Conservation (phyloP, 139 green algal species). For the Volvox reticuliferus region DNA sequence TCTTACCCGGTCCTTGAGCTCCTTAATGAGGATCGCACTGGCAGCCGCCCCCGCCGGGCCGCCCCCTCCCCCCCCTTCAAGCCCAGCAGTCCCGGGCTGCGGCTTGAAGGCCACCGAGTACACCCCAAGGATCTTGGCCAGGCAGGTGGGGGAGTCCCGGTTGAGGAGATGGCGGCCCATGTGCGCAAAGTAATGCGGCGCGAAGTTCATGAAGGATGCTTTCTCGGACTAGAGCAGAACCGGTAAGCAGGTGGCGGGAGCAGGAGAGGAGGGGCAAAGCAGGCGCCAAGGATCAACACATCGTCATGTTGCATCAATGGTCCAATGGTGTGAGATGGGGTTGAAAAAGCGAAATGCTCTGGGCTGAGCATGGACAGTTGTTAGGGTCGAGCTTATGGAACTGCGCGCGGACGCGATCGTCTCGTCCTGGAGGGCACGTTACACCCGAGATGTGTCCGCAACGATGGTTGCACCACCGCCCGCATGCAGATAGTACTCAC, state of each 20-base stretch:
- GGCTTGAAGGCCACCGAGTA: slow-evolving; percentile 70
- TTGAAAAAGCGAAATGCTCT: too few relatives aligned
- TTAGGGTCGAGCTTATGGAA: too few relatives aligned
- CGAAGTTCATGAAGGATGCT: slow-evolving; percentile 88
- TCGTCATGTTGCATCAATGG: too few relatives aligned
- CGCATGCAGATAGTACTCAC: neutral
- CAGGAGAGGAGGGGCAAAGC: neutral
- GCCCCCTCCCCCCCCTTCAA: slow-evolving; percentile 27
- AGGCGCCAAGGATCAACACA: too few relatives aligned
- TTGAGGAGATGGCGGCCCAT: slow-evolving; percentile 60
- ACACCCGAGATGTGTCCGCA: too few relatives aligned
- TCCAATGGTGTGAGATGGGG: too few relatives aligned
- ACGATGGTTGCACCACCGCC: too few relatives aligned
- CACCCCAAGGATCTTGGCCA: slow-evolving; percentile 96
- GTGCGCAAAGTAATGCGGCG: slow-evolving; percentile 91
- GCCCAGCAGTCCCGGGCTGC: slow-evolving; percentile 4
- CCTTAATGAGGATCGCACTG: slow-evolving; percentile 44
- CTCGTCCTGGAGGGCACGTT: too few relatives aligned
- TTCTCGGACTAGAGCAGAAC: slow-evolving; percentile 54
- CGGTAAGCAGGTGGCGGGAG: neutral
- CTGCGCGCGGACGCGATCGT: too few relatives aligned
- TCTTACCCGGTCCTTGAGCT: slow-evolving; percentile 39
- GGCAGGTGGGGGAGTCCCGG: slow-evolving; percentile 72
- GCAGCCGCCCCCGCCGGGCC: slow-evolving; percentile 14
- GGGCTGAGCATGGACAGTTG: too few relatives aligned